A percentile compares a stretch with the other conserved stretches of the same genome.
phyloP scores from a whole-genome alignment of 2,329 filamentous ascomycete genomes.

The Penicillium sclerotigenum region DNA sequence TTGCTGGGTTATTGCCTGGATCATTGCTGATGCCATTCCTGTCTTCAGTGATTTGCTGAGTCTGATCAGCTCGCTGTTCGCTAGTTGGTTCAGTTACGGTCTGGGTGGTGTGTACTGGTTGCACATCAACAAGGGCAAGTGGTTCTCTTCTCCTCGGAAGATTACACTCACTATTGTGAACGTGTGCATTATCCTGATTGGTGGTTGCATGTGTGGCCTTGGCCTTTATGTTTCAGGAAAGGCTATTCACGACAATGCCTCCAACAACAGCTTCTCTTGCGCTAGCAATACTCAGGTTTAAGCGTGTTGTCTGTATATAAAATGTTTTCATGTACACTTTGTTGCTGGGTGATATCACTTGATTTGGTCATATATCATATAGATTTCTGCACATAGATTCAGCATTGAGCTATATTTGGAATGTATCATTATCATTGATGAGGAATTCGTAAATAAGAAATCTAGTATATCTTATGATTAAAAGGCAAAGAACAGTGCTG shows the following conservation, averaged over 20 bases:
- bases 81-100: constrained; percentile 30
- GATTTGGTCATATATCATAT: neutral
- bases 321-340: neutral
- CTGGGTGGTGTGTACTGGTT: constrained; percentile 48
- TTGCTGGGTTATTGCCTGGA: constrained; percentile 60
- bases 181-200: constrained; percentile 38
- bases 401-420: neutral
- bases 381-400: neutral
- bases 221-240: constrained; percentile 28
- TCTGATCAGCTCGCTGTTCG: constrained; percentile 46
- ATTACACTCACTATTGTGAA: constrained; percentile 47
- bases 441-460: too few species aligned
- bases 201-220: constrained; percentile 28
- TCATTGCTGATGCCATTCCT: constrained; percentile 68
- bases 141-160: constrained; percentile 45
- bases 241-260: constrained; percentile 24
- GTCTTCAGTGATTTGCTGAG: constrained; percentile 65
- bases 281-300: constrained; percentile 30
- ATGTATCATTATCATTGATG: neutral
- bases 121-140: constrained; percentile 46
- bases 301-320: neutral
- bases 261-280: constrained; percentile 40
- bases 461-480: neutral
- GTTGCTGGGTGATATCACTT: neutral
- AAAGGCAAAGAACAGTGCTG: neutral